Conservation (phyloP, 2,329 filamentous ascomycete genomes). For the Fusarium napiforme region DNA sequence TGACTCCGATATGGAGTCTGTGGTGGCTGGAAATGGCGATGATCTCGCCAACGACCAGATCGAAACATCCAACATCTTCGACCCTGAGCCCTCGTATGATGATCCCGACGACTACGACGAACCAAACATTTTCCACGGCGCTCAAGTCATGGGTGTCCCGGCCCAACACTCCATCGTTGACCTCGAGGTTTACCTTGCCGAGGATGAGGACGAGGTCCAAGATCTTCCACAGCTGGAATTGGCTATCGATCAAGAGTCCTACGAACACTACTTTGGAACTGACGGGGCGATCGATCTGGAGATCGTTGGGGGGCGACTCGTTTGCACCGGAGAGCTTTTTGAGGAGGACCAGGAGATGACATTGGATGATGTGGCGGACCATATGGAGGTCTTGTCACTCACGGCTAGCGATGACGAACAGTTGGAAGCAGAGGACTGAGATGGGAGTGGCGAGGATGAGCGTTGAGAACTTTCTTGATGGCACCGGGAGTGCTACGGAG, state of each 20-base stretch:
- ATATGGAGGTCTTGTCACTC: not conserved
- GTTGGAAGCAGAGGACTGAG: not conserved
- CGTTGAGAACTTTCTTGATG: not conserved
- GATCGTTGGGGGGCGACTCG: conserved; percentile 35
- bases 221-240: conserved; percentile 47
- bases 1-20: not conserved
- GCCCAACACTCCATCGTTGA: conserved; percentile 30
- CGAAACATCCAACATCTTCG: conserved; percentile 36
- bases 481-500: too few relatives aligned
- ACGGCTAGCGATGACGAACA: not conserved
- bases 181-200: conserved; percentile 46
- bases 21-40: not conserved
- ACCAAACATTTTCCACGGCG: conserved; percentile 45
- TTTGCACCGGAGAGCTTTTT: conserved; percentile 33
- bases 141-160: conserved; percentile 35
- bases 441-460: not conserved
- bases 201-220: conserved; percentile 41
- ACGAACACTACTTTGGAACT: conserved; percentile 38
- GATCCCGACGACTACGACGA: conserved; percentile 32
- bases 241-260: conserved; percentile 44
- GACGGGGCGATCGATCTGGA: conserved; percentile 45
- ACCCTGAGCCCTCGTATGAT: conserved; percentile 30
- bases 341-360: conserved; percentile 15
- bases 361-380: not conserved
- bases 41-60: conserved; percentile 16